These are phyloP conservation scores for Saccharomyces hybrid DNA, from an alignment of 1,139 yeast genomes.

Conservation along the genomic window DNA sequence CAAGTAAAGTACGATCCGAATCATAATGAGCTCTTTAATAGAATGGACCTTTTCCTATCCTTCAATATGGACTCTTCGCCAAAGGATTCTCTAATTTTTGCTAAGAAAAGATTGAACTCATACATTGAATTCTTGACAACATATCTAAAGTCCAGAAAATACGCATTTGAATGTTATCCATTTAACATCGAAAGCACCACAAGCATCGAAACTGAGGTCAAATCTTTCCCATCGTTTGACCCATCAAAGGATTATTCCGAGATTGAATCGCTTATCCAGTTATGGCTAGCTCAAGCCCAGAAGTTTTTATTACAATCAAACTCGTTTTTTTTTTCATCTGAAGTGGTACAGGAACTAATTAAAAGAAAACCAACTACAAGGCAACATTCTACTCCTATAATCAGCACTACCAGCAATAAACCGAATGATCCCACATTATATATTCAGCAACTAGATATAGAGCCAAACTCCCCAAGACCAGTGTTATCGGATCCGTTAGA, in stretches of 20 bases:
- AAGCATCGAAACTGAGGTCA: slow-evolving; percentile 8
- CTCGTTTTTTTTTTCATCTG: slow-evolving; percentile 23
- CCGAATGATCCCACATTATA: slow-evolving; percentile 7
- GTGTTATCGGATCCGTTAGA: slow-evolving; percentile 8
- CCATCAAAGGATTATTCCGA: slow-evolving; percentile 14
- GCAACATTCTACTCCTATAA: slow-evolving; percentile 6
- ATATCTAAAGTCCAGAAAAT: slow-evolving; percentile 17
- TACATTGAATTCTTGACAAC: slow-evolving; percentile 16
- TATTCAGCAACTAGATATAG: slow-evolving; percentile 6
- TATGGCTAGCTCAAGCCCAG: slow-evolving; percentile 26
- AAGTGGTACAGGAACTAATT: slow-evolving; percentile 18
- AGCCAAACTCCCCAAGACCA: background rate
- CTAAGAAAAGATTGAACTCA: slow-evolving; percentile 20
- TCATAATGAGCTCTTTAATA: slow-evolving; percentile 18
- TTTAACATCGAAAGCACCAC: slow-evolving; percentile 13
- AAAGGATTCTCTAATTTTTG: slow-evolving; percentile 15
- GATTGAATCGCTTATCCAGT: slow-evolving; percentile 15
- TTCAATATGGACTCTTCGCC: slow-evolving; percentile 21
- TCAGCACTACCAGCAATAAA: background rate
- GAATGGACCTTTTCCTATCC: slow-evolving; percentile 22
- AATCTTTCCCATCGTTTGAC: slow-evolving; percentile 10
- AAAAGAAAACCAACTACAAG: slow-evolving; percentile 15
- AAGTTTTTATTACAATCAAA: slow-evolving; percentile 21
- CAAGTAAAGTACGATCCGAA: slow-evolving; percentile 23
- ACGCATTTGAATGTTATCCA: slow-evolving; percentile 20